Evolutionary conservation across 441 rosid species (phyloP).

Genomic region (Gossypium gossypioides): DNA sequence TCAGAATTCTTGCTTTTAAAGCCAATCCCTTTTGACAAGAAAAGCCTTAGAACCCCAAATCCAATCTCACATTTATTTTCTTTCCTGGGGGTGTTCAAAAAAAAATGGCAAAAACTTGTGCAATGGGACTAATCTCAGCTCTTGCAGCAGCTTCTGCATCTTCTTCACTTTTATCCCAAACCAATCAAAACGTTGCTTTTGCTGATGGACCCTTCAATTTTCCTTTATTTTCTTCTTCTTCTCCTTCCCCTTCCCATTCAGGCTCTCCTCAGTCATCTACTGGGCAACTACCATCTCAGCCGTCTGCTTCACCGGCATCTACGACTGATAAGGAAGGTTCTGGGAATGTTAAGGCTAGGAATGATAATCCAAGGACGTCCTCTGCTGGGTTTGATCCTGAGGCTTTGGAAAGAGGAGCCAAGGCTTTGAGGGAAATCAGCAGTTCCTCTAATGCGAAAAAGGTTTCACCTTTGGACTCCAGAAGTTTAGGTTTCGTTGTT

Average conservation of each 20-base stretch:
- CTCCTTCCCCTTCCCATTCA: slow-evolving; percentile 30
- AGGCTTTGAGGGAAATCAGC: slow-evolving; percentile 63
- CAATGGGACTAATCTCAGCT: slow-evolving; percentile 58
- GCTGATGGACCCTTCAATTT: slow-evolving; percentile 60
- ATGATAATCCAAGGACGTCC: slow-evolving; percentile 73
- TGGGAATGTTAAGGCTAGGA: slow-evolving; percentile 34
- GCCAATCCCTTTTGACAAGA: slow-evolving; percentile 12
- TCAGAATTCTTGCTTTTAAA: slow-evolving; percentile 31
- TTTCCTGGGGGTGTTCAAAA: neutral
- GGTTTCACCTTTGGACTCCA: slow-evolving; percentile 27
- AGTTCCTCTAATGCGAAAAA: slow-evolving; percentile 66
- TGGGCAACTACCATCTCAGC: slow-evolving; percentile 19
- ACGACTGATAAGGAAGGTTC: slow-evolving; percentile 28
- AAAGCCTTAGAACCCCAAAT: neutral
- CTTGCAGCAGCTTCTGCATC: slow-evolving; percentile 51
- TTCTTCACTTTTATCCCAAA: slow-evolving; percentile 17
- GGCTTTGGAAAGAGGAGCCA: slow-evolving; percentile 79
- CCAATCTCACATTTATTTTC: neutral
- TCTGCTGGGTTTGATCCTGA: slow-evolving; percentile 92
- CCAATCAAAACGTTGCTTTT: slow-evolving; percentile 30
- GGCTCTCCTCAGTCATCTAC: slow-evolving; percentile 21
- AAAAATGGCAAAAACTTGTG: slow-evolving; percentile 51
- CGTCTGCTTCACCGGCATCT: slow-evolving; percentile 23
- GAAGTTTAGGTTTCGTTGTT: neutral
- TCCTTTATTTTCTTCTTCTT: slow-evolving; percentile 17